Percentiles rank a stretch among this genome's conserved stretches.
Evolutionary conservation across 306 rosid species (phyloP).

Genomic region (Lathyrus tuberosus): DNA sequence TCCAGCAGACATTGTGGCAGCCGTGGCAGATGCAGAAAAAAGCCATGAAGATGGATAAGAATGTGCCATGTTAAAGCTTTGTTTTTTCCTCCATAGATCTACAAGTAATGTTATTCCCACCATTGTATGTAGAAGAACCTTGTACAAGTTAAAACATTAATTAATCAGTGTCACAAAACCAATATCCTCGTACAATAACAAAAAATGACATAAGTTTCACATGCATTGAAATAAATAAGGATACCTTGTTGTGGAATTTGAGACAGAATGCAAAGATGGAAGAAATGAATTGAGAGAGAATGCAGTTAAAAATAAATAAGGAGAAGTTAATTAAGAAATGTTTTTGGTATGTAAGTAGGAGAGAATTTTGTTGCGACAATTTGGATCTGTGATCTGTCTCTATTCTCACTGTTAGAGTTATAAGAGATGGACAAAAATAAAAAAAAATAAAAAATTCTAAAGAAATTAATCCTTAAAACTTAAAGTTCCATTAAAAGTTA

Average conservation of each 20-base stretch:
- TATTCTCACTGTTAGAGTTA: no score
- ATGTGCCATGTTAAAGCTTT: slow-evolving; percentile 45
- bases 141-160: not conserved
- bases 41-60: slow-evolving; percentile 60
- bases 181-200: not conserved
- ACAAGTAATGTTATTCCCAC: slow-evolving; percentile 70
- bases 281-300: not conserved
- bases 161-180: not conserved
- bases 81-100: slow-evolving; percentile 75
- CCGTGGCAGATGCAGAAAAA: slow-evolving; percentile 68
- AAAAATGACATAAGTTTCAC: slow-evolving; percentile 10
- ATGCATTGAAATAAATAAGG: not conserved
- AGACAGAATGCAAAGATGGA: not conserved
- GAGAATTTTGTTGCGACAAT: slow-evolving; percentile 26
- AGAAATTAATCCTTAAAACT: no score
- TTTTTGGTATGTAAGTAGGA: not conserved
- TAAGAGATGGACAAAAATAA: no score
- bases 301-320: not conserved
- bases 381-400: slow-evolving; percentile 24
- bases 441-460: no score
- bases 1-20: slow-evolving; percentile 65
- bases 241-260: slow-evolving; percentile 27
- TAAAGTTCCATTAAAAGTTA: no score
- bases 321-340: slow-evolving; percentile 5
- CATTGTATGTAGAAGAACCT: slow-evolving; percentile 49